phyloP scores from a whole-genome alignment of 192 early-diverging fungal genomes.

The Coemansia sp. region DNA sequence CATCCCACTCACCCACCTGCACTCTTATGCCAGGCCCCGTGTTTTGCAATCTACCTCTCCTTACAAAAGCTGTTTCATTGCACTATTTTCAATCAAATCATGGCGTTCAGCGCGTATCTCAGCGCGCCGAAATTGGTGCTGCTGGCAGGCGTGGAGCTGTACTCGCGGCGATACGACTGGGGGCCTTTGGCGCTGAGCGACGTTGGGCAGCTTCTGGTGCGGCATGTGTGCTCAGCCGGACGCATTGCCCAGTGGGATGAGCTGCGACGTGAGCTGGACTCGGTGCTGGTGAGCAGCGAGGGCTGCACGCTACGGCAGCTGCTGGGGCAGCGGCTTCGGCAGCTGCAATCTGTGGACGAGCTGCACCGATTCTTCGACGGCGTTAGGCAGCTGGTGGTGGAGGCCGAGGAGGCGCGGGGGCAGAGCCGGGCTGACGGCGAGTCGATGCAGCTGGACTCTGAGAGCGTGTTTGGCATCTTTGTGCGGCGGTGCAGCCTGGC shows the following conservation, averaged over 20 bases:
- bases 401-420: slow-evolving; percentile 7
- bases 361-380: slow-evolving; percentile 37
- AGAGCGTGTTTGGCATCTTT: slow-evolving; percentile 47
- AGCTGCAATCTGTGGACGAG: slow-evolving; percentile 22
- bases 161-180: slow-evolving; percentile 47
- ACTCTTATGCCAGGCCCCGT: neutral
- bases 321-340: slow-evolving; percentile 11
- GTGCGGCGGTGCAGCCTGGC: slow-evolving; percentile 46
- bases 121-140: slow-evolving; percentile 40
- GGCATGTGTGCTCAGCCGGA: slow-evolving; percentile 16
- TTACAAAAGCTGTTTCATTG: too few relatives aligned
- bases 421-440: neutral
- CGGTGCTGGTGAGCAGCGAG: slow-evolving; percentile 2
- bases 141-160: slow-evolving; percentile 38
- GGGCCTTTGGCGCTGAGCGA: slow-evolving; percentile 29
- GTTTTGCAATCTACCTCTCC: neutral
- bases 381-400: slow-evolving; percentile 17
- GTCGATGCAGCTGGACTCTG: slow-evolving; percentile 29
- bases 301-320: slow-evolving; percentile 12
- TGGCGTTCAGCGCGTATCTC: slow-evolving; percentile 25
- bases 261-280: slow-evolving; percentile 1
- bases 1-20: neutral
- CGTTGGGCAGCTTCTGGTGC: slow-evolving; percentile 24
- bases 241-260: slow-evolving; percentile 7
- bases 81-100: neutral